These are phyloP conservation scores for Rhizophagus sp. DNA, from an alignment of 192 early-diverging fungal genomes.

Conservation along the genomic window DNA sequence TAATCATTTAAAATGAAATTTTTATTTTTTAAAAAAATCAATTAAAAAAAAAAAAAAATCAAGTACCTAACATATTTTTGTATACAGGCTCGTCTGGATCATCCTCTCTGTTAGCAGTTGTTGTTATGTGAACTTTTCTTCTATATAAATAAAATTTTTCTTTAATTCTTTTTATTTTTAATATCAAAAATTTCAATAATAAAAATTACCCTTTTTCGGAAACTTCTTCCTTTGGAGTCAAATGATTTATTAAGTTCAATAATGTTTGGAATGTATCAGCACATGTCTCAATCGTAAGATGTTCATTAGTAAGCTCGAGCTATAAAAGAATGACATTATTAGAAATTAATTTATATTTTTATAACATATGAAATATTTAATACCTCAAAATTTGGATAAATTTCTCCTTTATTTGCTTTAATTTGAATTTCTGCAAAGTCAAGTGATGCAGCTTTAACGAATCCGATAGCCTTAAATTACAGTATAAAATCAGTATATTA, in stretches of 20 bases:
- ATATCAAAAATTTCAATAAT: constrained; percentile 4
- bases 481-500: not conserved
- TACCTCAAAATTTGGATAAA: constrained; percentile 37
- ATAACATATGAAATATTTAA: not conserved
- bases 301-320: constrained; percentile 58
- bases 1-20: no score
- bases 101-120: constrained; percentile 37
- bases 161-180: no score
- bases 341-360: not conserved
- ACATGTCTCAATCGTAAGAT: constrained; percentile 63
- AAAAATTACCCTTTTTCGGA: constrained; percentile 25
- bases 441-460: constrained; percentile 36
- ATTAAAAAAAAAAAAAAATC: not conserved
- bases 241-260: constrained; percentile 48
- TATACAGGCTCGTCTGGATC: constrained; percentile 31
- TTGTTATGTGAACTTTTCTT: not conserved
- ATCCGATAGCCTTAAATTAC: constrained; percentile 40
- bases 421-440: constrained; percentile 41
- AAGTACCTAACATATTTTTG: not conserved
- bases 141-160: not conserved
- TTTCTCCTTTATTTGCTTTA: constrained; percentile 35
- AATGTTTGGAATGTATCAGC: constrained; percentile 68
- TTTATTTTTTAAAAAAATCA: no score
- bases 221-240: constrained; percentile 34
- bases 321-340: constrained; percentile 29